A percentile compares a stretch with the other conserved stretches of the same genome.
Conservation (phyloP, 768 basidiomycete species). For the Pulveroboletus frians region DNA sequence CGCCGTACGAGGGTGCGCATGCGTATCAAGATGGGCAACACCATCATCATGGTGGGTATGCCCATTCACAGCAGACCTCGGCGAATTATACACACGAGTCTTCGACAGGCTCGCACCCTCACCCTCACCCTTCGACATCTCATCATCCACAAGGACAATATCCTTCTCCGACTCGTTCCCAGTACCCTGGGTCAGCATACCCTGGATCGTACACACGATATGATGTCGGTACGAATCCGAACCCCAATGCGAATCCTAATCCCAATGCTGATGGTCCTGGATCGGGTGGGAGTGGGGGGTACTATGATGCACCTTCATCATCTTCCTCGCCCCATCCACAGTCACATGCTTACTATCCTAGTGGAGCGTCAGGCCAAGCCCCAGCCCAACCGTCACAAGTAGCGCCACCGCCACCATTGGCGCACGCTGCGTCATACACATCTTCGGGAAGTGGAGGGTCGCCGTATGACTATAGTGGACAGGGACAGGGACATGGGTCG, state of each 20-base stretch:
- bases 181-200: slow-evolving; percentile 24
- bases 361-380: slow-evolving; percentile 15
- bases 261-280: slow-evolving; percentile 7
- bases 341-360: slow-evolving; percentile 17
- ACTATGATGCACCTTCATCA: slow-evolving; percentile 24
- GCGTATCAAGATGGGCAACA: slow-evolving; percentile 26
- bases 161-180: slow-evolving; percentile 22
- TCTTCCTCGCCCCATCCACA: slow-evolving; percentile 21
- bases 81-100: slow-evolving; percentile 16
- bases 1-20: slow-evolving; percentile 25
- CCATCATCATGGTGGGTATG: slow-evolving; percentile 17
- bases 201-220: slow-evolving; percentile 26
- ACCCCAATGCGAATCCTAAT: slow-evolving; percentile 12
- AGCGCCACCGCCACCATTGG: slow-evolving; percentile 13
- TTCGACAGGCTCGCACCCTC: slow-evolving; percentile 20
- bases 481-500: slow-evolving; percentile 17
- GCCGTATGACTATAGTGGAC: slow-evolving; percentile 20
- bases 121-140: slow-evolving; percentile 16
- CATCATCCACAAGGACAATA: slow-evolving; percentile 25
- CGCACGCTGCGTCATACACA: slow-evolving; percentile 20
- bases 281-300: slow-evolving; percentile 11
- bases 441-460: slow-evolving; percentile 23
- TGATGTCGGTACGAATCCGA: slow-evolving; percentile 24
- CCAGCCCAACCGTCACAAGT: slow-evolving; percentile 18
- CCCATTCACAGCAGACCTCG: slow-evolving; percentile 19